Percentiles rank a stretch among this genome's conserved stretches.
Conservation (phyloP, 352 stramenopile genomes). For the Pythium volutum region DNA sequence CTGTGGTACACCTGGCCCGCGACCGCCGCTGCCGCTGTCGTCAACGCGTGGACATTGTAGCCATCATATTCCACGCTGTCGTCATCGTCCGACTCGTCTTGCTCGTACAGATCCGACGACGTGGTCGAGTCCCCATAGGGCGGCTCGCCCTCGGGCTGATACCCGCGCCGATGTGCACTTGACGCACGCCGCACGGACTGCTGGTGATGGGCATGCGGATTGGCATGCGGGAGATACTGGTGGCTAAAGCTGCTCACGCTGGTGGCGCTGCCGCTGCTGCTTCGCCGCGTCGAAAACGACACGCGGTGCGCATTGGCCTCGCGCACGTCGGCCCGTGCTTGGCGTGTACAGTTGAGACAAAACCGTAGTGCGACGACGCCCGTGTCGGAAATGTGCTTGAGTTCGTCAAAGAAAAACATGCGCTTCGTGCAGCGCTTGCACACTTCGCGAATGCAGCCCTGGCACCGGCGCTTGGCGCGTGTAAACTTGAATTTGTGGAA, state of each 20-base stretch:
- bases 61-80: constrained; percentile 14
- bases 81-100: constrained; percentile 21
- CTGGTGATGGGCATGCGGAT: too few relatives aligned
- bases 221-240: background rate
- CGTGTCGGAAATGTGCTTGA: constrained; percentile 31
- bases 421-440: constrained; percentile 36
- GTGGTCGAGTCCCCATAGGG: constrained; percentile 8
- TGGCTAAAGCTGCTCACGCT: background rate
- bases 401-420: constrained; percentile 35
- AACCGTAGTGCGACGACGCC: constrained; percentile 32
- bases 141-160: constrained; percentile 11
- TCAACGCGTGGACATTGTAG: constrained; percentile 7
- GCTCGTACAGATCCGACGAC: constrained; percentile 3
- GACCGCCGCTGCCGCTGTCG: constrained; percentile 6
- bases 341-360: constrained; percentile 32
- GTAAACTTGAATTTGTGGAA: constrained; percentile 37
- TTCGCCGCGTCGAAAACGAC: constrained; percentile 8
- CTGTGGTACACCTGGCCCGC: too few relatives aligned
- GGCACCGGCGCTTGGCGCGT: constrained; percentile 33
- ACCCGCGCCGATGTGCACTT: background rate
- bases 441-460: constrained; percentile 24
- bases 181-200: constrained; percentile 7
- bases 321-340: constrained; percentile 26
- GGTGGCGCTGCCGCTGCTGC: constrained; percentile 11
- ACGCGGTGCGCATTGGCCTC: constrained; percentile 6